Evolutionary conservation across 495 filamentous ascomycete genomes (phyloP), one percentile per base, ranked within the genome.

Genomic region (Talaromyces stipitatus): DNA sequence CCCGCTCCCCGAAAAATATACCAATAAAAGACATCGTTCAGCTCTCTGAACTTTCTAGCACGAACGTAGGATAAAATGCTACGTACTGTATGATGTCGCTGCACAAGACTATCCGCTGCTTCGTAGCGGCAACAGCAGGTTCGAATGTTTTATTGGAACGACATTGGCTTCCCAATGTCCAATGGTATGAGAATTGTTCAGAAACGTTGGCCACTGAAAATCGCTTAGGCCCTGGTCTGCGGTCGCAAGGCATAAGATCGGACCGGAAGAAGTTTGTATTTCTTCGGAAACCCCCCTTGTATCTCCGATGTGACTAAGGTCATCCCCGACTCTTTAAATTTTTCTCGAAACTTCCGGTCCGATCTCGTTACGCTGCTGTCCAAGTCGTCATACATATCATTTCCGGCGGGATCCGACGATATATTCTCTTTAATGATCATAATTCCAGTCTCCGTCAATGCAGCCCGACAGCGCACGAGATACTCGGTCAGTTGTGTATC

Each of bases 351-450:
- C 14, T 32, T 32, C 30, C 30, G 30, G 5, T 95, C 88, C 41
- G 76, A 82, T 65, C 88, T 78, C 14, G 89, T 95, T 11, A 95
- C 89, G 66, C 85, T 89, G 60, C 83, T 90, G 66, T 96, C 92
- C 61, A 75, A 57, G 32, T 85, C 81, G 67, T 96, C 90, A 66
- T 84, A 95, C 27, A 87, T 69, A 72, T 96, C 90, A 22, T 69
- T 26, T 1, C 71, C 74, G 28, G 68, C 51, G 0, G 66, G 66
- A 58, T 78, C 69, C 2, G 82, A 87, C 26, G 80, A 87, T 64
- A 88, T 64, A 65, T 96, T 96, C 79, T 96, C 91, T 73, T 96
- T 96, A 22, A 96, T 72, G 5, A 95, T 83, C 28, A 96, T 83
- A 56, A 75, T 68, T 47, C 87, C 73, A 10, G 28, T 62, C 1